phyloP scores from a whole-genome alignment of 2,329 filamentous ascomycete species.

The Clonostachys sp. region DNA sequence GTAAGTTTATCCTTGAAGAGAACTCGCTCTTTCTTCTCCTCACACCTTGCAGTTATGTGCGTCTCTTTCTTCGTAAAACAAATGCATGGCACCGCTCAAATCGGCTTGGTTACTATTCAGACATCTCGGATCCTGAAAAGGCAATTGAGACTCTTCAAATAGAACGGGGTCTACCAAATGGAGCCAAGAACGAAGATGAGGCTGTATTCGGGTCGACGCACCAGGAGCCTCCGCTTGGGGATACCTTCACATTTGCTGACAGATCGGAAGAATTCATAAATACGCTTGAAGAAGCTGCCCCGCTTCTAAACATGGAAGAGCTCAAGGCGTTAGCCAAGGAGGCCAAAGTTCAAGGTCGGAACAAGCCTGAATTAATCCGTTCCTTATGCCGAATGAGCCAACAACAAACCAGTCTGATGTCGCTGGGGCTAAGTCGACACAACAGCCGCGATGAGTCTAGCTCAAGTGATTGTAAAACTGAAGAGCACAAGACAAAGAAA shows the following conservation, averaged over 20 bases:
- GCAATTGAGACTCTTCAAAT: conserved; percentile 64
- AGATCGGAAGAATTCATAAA: conserved; percentile 68
- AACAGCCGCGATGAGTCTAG: conserved; percentile 49
- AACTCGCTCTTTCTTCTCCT: conserved; percentile 3
- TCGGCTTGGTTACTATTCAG: conserved; percentile 73
- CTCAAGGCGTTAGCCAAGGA: conserved; percentile 81
- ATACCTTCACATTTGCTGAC: conserved; percentile 75
- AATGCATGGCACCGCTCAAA: conserved; percentile 84
- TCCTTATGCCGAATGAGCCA: conserved; percentile 72
- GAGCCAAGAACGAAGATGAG: neutral
- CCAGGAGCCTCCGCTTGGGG: conserved; percentile 40
- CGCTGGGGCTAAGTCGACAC: conserved; percentile 60
- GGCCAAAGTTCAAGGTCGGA: conserved; percentile 81
- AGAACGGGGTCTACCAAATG: conserved; percentile 46
- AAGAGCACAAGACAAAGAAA: conserved; percentile 13
- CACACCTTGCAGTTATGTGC: conserved; percentile 64
- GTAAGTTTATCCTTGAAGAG: conserved; percentile 42
- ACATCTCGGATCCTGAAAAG: conserved; percentile 68
- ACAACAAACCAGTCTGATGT: conserved; percentile 71
- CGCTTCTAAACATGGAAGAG: conserved; percentile 80
- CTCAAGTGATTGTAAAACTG: neutral
- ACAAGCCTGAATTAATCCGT: conserved; percentile 73
- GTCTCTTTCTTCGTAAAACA: conserved; percentile 88
- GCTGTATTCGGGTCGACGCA: conserved; percentile 22
- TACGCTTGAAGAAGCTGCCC: conserved; percentile 77